Evolutionary conservation across 2,329 filamentous ascomycete genomes (phyloP).

Genomic region (Rutstroemia sp.): DNA sequence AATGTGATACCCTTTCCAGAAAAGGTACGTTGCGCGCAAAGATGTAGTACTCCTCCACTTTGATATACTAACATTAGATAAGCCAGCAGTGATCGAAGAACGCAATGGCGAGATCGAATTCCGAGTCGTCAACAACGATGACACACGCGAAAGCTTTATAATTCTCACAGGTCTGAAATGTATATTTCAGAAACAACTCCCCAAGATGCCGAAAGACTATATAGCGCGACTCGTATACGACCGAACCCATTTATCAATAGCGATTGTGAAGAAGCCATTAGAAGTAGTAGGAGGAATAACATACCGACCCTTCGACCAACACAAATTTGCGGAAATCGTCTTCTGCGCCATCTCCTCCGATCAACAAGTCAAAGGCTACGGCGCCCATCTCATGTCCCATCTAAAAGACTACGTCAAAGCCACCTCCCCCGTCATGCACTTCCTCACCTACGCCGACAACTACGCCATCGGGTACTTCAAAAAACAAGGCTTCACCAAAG

Average conservation of each 20-base stretch:
- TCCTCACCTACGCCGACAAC: conserved; percentile 96
- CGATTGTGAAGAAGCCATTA: conserved; percentile 92
- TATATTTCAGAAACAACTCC: conserved; percentile 96
- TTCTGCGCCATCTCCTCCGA: conserved; percentile 97
- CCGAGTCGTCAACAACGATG: conserved; percentile 95
- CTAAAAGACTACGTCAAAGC: conserved; percentile 98
- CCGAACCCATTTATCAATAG: conserved; percentile 89
- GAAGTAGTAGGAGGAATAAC: conserved; percentile 97
- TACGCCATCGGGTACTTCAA: conserved; percentile 99
- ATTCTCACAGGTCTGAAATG: conserved; percentile 94
- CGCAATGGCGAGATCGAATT: conserved; percentile 93
- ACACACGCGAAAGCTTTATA: conserved; percentile 77
- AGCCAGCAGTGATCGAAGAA: conserved; percentile 89
- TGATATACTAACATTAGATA: neutral
- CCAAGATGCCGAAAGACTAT: conserved; percentile 99
- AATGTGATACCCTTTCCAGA: conserved; percentile 80
- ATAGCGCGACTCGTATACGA: conserved; percentile 97
- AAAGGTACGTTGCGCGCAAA: conserved; percentile 49
- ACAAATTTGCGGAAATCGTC: conserved; percentile 94
- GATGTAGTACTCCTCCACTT: neutral
- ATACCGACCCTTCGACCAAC: conserved; percentile 86
- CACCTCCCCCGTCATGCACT: conserved; percentile 95
- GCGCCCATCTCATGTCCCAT: conserved; percentile 95
- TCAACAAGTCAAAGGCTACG: conserved; percentile 98
- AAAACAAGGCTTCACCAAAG: conserved; percentile 98